Conservation (phyloP, 2,329 filamentous ascomycete species). For the Penicillium sp. region DNA sequence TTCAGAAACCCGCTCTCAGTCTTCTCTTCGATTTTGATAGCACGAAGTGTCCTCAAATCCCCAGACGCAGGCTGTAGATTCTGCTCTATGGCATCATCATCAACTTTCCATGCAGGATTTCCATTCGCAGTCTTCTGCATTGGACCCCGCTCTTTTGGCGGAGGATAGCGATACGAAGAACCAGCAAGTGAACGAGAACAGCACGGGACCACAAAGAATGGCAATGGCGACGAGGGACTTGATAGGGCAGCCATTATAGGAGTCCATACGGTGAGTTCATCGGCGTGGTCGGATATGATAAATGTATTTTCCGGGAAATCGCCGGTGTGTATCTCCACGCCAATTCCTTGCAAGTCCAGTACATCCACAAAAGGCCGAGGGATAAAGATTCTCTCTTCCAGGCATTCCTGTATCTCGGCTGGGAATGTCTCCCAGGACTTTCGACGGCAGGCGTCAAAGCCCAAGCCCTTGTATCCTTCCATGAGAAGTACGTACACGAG, state of each 20-base stretch:
- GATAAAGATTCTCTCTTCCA: conserved; percentile 61
- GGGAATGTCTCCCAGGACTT: conserved; percentile 82
- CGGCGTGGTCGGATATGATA: conserved; percentile 94
- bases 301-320: conserved; percentile 73
- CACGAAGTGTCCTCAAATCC: conserved; percentile 41
- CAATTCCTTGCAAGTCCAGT: conserved; percentile 14
- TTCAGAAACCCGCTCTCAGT: conserved; percentile 41
- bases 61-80: conserved; percentile 36
- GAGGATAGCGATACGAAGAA: conserved; percentile 60
- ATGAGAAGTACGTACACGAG: conserved; percentile 76
- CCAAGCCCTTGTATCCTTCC: conserved; percentile 83
- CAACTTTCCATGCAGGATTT: conserved; percentile 12
- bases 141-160: conserved; percentile 24
- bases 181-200: conserved; percentile 87
- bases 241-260: conserved; percentile 73
- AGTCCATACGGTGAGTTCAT: conserved; percentile 95
- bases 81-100: conserved; percentile 15
- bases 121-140: conserved; percentile 43
- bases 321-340: conserved; percentile 49
- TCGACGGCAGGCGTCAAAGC: conserved; percentile 82
- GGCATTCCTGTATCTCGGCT: conserved; percentile 43
- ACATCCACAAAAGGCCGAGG: conserved; percentile 50
- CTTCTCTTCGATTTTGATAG: conserved; percentile 32
- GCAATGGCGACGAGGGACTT: conserved; percentile 57
- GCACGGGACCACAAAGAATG: conserved; percentile 92